Evolutionary conservation across 805 yeast species (phyloP), one percentile per base, ranked within the genome.

Genomic region (Ogataea henricii): DNA sequence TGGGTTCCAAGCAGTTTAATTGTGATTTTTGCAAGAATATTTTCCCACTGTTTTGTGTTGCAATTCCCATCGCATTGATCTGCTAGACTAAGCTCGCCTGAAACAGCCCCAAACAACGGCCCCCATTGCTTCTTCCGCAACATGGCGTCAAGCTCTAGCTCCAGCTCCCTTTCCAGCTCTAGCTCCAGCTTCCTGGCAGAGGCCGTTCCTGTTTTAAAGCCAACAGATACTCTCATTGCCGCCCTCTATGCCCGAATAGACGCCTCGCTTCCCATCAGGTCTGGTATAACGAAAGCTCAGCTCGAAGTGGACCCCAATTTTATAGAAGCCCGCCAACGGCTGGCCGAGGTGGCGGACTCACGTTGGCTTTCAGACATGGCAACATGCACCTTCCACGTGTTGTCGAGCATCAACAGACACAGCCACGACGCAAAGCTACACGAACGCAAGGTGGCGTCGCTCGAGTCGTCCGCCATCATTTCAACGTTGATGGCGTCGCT

Each of bases 401-500:
- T 69, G 25, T 63, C 64, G 22, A 50, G 57, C 42, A 45, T 69
- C 48, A 65, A 66, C 49, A 50, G 59, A 34, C 50, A 51, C 29
- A 54, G 57, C 41, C 26, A 44, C n/a, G 42, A 41, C 14, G 32
- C 40, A 9, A 51, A 65, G 1, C 32, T 69, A 10, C 54, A 51
- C 23, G 67, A 68, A 36, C 54, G 72, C 27, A 51, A 45, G 18
- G 45, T 48, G 3, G 18, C 58, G 2, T 62, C 70, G 6, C 39
- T 70, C 17, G 57, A 64, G 10, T 71, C 81, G 0, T 53, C 73
- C 1, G 54, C 69, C 18, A 59, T 73, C 1, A 43, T 76, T 8
- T 45, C 74, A 9, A 60, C 73, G 42, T 60, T 78, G 22, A 49
- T 77, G 17, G 66, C 74, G 9, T 75, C 71, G 49, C 54, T 69